Evolutionary conservation across 192 early-diverging fungal species (phyloP).

Genomic region (Geranomyces variabilis): DNA sequence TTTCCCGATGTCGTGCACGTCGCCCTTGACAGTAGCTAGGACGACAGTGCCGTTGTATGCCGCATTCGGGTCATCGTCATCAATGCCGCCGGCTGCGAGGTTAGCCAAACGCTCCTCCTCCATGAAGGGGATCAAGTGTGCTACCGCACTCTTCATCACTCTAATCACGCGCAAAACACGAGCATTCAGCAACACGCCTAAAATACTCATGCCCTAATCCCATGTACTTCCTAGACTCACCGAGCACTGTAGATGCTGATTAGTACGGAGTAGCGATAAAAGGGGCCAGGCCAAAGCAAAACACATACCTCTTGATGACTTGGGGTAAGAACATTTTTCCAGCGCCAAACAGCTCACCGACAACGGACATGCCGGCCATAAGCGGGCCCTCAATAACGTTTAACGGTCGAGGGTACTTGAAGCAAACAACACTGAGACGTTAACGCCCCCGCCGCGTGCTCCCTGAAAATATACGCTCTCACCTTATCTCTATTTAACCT

Average conservation of each 20-base stretch:
- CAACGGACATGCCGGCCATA: conserved; percentile 92
- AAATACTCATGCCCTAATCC: neutral
- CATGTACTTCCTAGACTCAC: conserved; percentile 36
- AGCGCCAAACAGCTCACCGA: conserved; percentile 91
- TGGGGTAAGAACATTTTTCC: conserved; percentile 99
- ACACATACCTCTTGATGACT: conserved; percentile 76
- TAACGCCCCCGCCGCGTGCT: too few species aligned
- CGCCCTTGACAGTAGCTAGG: conserved; percentile 95
- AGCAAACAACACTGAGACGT: neutral
- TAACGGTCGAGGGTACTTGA: conserved; percentile 80
- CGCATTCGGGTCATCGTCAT: conserved; percentile 60
- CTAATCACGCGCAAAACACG: conserved; percentile 36
- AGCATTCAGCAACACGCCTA: neutral
- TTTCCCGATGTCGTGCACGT: conserved; percentile 98
- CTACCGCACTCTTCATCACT: conserved; percentile 98
- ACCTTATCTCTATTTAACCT: conserved; percentile 63
- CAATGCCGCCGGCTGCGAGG: conserved; percentile 55
- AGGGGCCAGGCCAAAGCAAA: conserved; percentile 35
- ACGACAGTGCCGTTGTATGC: conserved; percentile 88
- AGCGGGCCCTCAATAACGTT: conserved; percentile 97
- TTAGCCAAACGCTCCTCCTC: conserved; percentile 83
- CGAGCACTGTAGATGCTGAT: conserved; percentile 44
- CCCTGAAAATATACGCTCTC: too few species aligned
- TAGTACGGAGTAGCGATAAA: neutral
- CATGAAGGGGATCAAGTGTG: conserved; percentile 93